Evolutionary conservation across 345 rosid species (phyloP).

Genomic region (Geranium rotundifolium): DNA sequence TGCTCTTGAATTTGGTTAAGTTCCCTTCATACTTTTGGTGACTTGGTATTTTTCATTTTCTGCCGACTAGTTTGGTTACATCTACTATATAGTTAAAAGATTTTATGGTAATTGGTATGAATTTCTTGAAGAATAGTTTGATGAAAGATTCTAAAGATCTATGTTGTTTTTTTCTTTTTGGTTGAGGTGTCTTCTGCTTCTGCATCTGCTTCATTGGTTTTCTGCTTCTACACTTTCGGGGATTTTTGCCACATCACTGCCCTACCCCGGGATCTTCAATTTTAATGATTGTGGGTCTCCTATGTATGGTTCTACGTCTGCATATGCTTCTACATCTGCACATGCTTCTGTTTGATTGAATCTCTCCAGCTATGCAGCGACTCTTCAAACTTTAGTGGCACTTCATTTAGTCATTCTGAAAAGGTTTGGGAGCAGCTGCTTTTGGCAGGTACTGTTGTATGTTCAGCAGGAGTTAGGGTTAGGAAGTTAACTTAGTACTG

Average conservation of each 20-base stretch:
- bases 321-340: neutral
- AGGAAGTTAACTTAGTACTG: slow-evolving; percentile 6
- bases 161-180: slow-evolving; percentile 40
- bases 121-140: slow-evolving; percentile 25
- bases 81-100: slow-evolving; percentile 9
- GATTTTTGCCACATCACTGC: slow-evolving; percentile 39
- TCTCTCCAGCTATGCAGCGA: slow-evolving; percentile 26
- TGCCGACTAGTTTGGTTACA: slow-evolving; percentile 24
- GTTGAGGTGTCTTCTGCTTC: slow-evolving; percentile 91
- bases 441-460: slow-evolving; percentile 51
- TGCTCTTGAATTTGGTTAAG: slow-evolving; percentile 52
- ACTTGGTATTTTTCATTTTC: slow-evolving; percentile 31
- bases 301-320: slow-evolving; percentile 27
- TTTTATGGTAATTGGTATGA: slow-evolving; percentile 19
- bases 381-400: slow-evolving; percentile 35
- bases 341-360: too few relatives aligned
- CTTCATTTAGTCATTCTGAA: slow-evolving; percentile 34
- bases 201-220: slow-evolving; percentile 49
- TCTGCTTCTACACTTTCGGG: slow-evolving; percentile 66
- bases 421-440: slow-evolving; percentile 47
- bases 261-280: slow-evolving; percentile 61
- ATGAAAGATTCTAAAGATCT: slow-evolving; percentile 42
- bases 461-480: slow-evolving; percentile 35
- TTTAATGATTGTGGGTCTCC: slow-evolving; percentile 50
- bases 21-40: slow-evolving; percentile 44